These are phyloP conservation scores for Schizophyllum commune DNA, from an alignment of 1,284 basidiomycete species.

Conservation along the genomic window DNA sequence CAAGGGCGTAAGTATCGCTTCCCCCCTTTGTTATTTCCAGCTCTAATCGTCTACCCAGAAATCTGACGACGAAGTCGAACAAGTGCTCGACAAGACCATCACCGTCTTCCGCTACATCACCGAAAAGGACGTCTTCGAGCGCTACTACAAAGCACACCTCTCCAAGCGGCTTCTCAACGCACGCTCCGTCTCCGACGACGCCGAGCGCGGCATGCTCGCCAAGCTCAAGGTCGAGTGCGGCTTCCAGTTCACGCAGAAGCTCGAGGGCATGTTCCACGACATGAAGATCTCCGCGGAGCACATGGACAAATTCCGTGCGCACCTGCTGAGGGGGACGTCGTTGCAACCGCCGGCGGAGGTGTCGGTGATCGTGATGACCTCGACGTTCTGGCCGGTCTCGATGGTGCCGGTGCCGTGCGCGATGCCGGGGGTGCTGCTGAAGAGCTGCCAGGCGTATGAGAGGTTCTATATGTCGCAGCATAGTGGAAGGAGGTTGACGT, in stretches of 20 bases:
- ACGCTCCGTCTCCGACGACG: conserved; percentile 92
- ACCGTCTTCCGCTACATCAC: conserved; percentile 90
- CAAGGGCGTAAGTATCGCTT: conserved; percentile 66
- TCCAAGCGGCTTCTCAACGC: conserved; percentile 85
- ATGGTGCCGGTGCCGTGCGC: conserved; percentile 56
- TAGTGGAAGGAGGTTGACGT: conserved; percentile 85
- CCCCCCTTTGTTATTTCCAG: neutral
- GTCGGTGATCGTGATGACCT: conserved; percentile 85
- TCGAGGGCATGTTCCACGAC: conserved; percentile 99
- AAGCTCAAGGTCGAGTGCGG: conserved; percentile 98
- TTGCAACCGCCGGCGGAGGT: conserved; percentile 68
- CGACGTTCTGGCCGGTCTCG: conserved; percentile 88
- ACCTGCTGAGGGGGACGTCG: conserved; percentile 17
- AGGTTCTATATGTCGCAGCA: conserved; percentile 87
- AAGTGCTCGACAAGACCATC: conserved; percentile 89
- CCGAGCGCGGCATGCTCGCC: conserved; percentile 95
- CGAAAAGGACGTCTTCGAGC: conserved; percentile 97
- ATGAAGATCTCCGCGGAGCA: conserved; percentile 88
- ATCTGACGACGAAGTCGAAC: conserved; percentile 89
- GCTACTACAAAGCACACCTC: conserved; percentile 96
- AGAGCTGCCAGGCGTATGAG: conserved; percentile 74
- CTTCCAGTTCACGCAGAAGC: conserved; percentile 94
- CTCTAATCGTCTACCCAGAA: conserved; percentile 47
- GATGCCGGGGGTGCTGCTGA: conserved; percentile 59
- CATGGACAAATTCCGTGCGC: conserved; percentile 66